phyloP scores from a whole-genome alignment of 1,139 yeast genomes.

The Geotrichum reessii region DNA sequence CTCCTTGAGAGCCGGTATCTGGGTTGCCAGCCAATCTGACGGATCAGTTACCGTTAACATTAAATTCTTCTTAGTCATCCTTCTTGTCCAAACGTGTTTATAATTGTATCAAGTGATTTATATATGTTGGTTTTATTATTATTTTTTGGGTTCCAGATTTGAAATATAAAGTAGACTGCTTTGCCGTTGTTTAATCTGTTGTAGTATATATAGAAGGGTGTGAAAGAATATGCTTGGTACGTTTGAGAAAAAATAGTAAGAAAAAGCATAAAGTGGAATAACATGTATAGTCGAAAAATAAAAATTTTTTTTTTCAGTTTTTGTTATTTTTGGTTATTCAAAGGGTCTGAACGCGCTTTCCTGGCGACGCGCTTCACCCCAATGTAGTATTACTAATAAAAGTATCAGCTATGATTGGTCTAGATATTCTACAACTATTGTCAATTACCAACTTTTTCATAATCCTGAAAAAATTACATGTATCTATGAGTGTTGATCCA shows the following conservation, averaged over 20 bases:
- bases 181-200: no score
- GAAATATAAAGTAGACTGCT: no score
- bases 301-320: neutral
- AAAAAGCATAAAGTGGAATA: no score
- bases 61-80: neutral
- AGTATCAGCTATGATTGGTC: neutral
- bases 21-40: constrained; percentile 56
- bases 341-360: neutral
- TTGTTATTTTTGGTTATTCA: neutral
- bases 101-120: neutral
- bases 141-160: neutral
- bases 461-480: no score
- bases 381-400: neutral
- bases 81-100: neutral
- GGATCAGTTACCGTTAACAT: constrained; percentile 44
- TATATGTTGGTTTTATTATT: neutral
- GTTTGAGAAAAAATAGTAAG: neutral
- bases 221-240: no score
- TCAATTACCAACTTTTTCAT: no score
- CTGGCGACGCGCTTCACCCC: neutral
- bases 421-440: neutral
- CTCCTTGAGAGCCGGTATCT: constrained; percentile 51
- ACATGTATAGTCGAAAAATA: no score
- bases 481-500: neutral
- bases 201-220: no score